Evolutionary conservation across 495 filamentous ascomycete genomes (phyloP), one percentile per base, ranked within the genome.

Genomic region (Penicillium longicatenatum): DNA sequence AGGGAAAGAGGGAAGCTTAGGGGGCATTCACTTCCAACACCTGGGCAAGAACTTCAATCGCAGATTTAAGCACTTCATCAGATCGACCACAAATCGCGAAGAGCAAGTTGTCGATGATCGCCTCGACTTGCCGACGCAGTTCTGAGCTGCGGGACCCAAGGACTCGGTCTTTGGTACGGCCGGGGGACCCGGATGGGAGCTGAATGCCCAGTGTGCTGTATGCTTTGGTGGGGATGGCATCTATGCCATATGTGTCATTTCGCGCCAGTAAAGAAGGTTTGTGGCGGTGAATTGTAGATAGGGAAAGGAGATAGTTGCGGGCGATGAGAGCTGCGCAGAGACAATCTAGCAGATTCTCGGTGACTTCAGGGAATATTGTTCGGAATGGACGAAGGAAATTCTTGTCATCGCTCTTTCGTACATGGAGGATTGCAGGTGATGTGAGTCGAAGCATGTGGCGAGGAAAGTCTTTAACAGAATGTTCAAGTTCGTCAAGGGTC

Each of bases 261-360:
- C 50, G 65, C 30, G 39, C 48, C 42, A 58, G 66, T 35, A 61
- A 14, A 39, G 62, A 59, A 43, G 47, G 62, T 64, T 57, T 70
- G 21, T 60, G 64, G 14, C 72, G 67, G 29, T 73, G 62, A 20
- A 60, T 50, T 0, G 60, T 62, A 26, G 71, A 63, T 29, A 77
- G 56, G 0, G 75, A 78, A 55, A 76, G 68, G 26, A 87, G 67
- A 65, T 86, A 86, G 59, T 87, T 87, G 54, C 82, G 83, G 0
- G 82, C 85, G 19, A 88, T 74, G 20, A 89, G 61, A 39, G 85
- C 80, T 2, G 85, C 85, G 55, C 86, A 88, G n/a, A 89, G 77
- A 6, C 83, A 77, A 46, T 86, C 82, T 29, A 85, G 80, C 5
- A 85, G 67, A 52, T 76, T 79, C 50, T 85, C 79, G 6, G 81